phyloP scores from a whole-genome alignment of 192 early-diverging fungal species.

The Podila epicladia region DNA sequence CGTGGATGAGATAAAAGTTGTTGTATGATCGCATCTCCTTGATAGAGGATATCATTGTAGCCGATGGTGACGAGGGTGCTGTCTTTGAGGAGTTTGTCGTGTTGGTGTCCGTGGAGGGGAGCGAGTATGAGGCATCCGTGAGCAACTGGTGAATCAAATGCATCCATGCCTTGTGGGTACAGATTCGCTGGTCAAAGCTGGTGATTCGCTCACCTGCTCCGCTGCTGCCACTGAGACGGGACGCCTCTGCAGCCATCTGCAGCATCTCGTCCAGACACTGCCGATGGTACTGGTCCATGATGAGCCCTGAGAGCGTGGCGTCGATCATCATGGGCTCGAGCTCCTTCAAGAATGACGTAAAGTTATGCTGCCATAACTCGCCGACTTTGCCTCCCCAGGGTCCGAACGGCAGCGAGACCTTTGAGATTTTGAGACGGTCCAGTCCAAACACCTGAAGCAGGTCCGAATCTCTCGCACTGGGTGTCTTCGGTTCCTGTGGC shows the following conservation, averaged over 20 bases:
- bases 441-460: constrained; percentile 22
- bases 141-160: constrained; percentile 22
- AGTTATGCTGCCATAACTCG: constrained; percentile 41
- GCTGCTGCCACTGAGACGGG: background rate
- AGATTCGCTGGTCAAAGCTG: constrained; percentile 27
- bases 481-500: background rate
- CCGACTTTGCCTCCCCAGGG: constrained; percentile 47
- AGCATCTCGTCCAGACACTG: constrained; percentile 38
- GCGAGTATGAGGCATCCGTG: constrained; percentile 19
- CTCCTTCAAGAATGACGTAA: constrained; percentile 27
- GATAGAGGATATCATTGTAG: constrained; percentile 1
- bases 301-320: constrained; percentile 35
- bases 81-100: background rate
- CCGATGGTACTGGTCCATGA: constrained; percentile 50
- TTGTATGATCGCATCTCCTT: constrained; percentile 44
- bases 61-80: background rate
- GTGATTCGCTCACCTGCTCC: constrained; percentile 5
- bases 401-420: constrained; percentile 39
- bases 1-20: constrained; percentile 41
- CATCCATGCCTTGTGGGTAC: constrained; percentile 34
- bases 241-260: constrained; percentile 1
- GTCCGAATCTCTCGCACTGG: background rate
- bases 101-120: background rate
- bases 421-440: constrained; percentile 18
- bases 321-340: constrained; percentile 47